These are phyloP conservation scores for Huiozyma sinensis DNA, from an alignment of 805 yeast species.

Conservation along the genomic window DNA sequence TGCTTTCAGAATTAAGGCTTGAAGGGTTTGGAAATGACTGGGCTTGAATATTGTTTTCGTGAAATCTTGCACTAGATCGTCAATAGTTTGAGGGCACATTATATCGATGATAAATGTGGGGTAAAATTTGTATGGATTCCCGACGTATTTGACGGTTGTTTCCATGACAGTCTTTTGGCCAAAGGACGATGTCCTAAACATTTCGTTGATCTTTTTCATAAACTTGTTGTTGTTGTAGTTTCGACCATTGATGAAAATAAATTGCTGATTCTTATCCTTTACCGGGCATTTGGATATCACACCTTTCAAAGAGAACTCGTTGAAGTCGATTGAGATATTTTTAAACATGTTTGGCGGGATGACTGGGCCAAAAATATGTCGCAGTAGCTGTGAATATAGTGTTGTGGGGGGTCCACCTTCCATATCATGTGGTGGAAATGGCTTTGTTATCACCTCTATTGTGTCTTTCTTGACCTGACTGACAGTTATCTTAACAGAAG, in stretches of 20 bases:
- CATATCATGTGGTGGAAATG: background rate
- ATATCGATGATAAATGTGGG: slow-evolving; percentile 33
- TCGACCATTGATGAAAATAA: slow-evolving; percentile 36
- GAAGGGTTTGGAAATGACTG: slow-evolving; percentile 18
- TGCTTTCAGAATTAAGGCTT: slow-evolving; percentile 26
- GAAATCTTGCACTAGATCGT: slow-evolving; percentile 35
- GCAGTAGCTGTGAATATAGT: slow-evolving; percentile 1
- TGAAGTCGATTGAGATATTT: slow-evolving; percentile 11
- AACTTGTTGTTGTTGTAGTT: slow-evolving; percentile 16
- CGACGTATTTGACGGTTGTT: slow-evolving; percentile 15
- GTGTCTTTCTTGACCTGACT: slow-evolving; percentile 3
- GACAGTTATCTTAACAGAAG: slow-evolving; percentile 8
- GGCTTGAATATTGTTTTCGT: slow-evolving; percentile 25
- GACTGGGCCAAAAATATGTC: slow-evolving; percentile 11
- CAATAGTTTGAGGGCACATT: slow-evolving; percentile 18
- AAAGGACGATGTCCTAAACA: slow-evolving; percentile 13
- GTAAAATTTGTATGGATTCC: slow-evolving; percentile 27
- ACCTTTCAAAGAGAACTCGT: slow-evolving; percentile 27
- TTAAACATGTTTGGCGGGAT: slow-evolving; percentile 12
- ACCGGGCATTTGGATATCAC: slow-evolving; percentile 31
- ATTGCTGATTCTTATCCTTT: slow-evolving; percentile 33
- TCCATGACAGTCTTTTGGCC: slow-evolving; percentile 4
- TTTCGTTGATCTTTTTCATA: slow-evolving; percentile 12
- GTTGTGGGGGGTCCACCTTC: background rate
- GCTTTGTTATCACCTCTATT: background rate